Conservation (phyloP, 306 rosid genomes). For the Dalbergia cochinchinensis region DNA sequence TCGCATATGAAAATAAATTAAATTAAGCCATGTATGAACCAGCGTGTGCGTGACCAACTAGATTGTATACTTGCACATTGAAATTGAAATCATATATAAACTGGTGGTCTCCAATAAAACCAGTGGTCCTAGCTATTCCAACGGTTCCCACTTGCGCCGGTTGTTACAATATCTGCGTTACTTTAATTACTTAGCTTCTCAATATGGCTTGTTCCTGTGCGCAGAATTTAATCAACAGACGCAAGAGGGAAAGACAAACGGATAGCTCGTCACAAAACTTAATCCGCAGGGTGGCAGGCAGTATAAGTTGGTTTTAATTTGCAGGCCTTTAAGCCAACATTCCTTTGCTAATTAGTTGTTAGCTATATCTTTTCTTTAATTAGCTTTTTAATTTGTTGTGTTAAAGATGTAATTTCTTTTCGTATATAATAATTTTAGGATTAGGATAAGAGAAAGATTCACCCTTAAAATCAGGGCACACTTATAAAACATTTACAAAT, state of each 20-base stretch:
- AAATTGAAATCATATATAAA: background rate
- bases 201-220: no score
- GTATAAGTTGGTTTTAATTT: background rate
- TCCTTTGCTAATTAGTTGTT: background rate
- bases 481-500: no score
- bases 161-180: background rate
- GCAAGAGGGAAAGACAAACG: background rate
- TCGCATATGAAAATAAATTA: no score
- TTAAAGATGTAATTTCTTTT: no score
- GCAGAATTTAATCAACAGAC: background rate
- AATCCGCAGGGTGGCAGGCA: background rate
- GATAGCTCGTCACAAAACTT: constrained; percentile 14
- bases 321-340: background rate
- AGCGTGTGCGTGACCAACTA: no score
- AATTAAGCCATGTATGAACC: background rate
- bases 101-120: background rate
- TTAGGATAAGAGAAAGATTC: no score
- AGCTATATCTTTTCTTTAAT: no score
- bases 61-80: background rate
- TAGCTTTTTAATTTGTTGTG: no score
- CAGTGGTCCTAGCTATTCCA: background rate
- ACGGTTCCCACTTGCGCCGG: background rate
- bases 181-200: no score
- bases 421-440: no score
- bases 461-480: no score